Evolutionary conservation across 768 basidiomycete genomes (phyloP).

Genomic region (Rhodosporidiobolus sp.): DNA sequence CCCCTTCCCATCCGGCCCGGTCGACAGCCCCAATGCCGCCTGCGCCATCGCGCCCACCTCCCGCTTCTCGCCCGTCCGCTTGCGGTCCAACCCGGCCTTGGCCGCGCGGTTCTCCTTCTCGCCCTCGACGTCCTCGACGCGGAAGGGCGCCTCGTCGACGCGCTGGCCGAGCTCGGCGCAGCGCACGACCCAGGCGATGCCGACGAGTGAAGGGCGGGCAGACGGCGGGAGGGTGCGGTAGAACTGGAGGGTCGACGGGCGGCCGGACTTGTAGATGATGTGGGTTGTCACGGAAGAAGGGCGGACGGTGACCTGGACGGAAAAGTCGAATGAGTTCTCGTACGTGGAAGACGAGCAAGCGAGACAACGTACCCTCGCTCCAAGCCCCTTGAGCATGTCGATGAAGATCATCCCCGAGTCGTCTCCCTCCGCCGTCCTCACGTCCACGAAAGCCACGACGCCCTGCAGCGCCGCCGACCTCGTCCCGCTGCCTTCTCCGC

Average conservation of each 20-base stretch:
- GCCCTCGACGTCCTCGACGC: slow-evolving; percentile 21
- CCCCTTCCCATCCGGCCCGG: background rate
- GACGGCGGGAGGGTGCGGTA: slow-evolving; percentile 54
- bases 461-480: slow-evolving; percentile 58
- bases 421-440: slow-evolving; percentile 68
- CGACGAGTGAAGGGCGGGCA: slow-evolving; percentile 62
- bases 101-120: slow-evolving; percentile 20
- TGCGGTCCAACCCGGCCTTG: background rate
- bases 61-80: slow-evolving; percentile 11
- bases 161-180: slow-evolving; percentile 67
- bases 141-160: slow-evolving; percentile 60
- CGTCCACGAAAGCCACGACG: slow-evolving; percentile 81
- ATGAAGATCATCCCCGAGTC: slow-evolving; percentile 76
- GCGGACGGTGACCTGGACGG: slow-evolving; percentile 64
- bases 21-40: background rate
- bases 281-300: slow-evolving; percentile 61
- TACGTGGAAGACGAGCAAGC: slow-evolving; percentile 4
- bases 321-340: slow-evolving; percentile 52
- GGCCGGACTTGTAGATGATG: slow-evolving; percentile 79
- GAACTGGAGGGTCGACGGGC: slow-evolving; percentile 66
- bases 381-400: slow-evolving; percentile 74
- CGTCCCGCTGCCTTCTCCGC: background rate
- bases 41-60: slow-evolving; percentile 6
- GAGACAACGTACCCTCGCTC: slow-evolving; percentile 64
- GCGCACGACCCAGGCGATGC: slow-evolving; percentile 84